phyloP scores from a whole-genome alignment of 2,329 filamentous ascomycete genomes.

The Gyromitra esculenta region DNA sequence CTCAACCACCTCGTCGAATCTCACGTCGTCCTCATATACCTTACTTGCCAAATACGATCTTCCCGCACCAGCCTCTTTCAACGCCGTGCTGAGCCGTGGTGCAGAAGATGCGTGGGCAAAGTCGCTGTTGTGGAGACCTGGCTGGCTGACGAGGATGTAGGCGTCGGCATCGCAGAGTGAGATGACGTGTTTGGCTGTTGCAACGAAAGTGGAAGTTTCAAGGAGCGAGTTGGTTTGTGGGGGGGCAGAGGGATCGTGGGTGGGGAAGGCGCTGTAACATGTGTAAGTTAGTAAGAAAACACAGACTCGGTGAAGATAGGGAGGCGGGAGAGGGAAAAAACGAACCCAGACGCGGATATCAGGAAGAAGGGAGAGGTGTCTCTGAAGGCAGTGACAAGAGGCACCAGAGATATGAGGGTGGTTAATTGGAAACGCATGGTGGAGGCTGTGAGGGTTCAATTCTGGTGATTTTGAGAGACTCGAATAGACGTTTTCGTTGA shows the following conservation, averaged over 20 bases:
- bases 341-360: conserved; percentile 84
- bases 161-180: conserved; percentile 56
- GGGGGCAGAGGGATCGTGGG: conserved; percentile 20
- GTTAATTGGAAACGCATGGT: conserved; percentile 47
- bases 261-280: conserved; percentile 35
- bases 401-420: conserved; percentile 45
- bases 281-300: conserved; percentile 5
- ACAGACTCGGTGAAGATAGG: conserved; percentile 6
- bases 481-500: conserved; percentile 20
- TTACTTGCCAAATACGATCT: conserved; percentile 42
- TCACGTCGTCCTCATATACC: conserved; percentile 45
- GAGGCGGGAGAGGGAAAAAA: conserved; percentile 17
- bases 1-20: conserved; percentile 51
- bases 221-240: conserved; percentile 37
- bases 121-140: conserved; percentile 56
- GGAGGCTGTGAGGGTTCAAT: conserved; percentile 22
- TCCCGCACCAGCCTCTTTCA: conserved; percentile 33
- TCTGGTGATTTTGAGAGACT: conserved; percentile 10
- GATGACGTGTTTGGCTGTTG: conserved; percentile 53
- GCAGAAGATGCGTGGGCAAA: conserved; percentile 51
- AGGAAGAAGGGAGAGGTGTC: conserved; percentile 90
- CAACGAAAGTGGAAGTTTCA: conserved; percentile 51
- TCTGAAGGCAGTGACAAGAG: conserved; percentile 70
- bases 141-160: conserved; percentile 57
- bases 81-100: conserved; percentile 39